Base-by-base conservation (phyloP, 306 rosid species). In the Hylodesmum podocarpum region DNA sequence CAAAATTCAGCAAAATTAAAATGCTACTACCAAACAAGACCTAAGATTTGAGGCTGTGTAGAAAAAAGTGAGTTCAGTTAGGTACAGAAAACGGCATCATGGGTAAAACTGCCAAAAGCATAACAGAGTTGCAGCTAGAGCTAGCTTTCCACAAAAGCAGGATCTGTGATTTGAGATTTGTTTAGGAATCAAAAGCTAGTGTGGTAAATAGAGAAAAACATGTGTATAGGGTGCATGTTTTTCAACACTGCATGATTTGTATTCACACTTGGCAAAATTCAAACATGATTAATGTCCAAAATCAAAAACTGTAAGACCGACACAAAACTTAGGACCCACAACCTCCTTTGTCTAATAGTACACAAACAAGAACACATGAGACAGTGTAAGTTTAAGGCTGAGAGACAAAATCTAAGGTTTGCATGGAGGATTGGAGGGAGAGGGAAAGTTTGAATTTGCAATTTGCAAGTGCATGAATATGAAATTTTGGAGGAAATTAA, bases 311-410 rank as follows among this genome's bases (percentile, higher is more conserved):
- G 37, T 55, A 43, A 19, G 49, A 63, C 54, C 69, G 41, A 80
- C 80, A 85, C 67, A 74, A 67, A 72, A 28, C 21, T 46, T 22
- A 65, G 82, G 86, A 77, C 83, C 84, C 87, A 59, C 83, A 64
- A 40, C 9, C 47, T 66, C 36, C 1, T n/a, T 66, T 43, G 40
- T 13, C 47, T 69, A 63, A 59, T 57, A 41, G 28, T 39, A 59
- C 33, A 33, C 6, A 21, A 19, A 68, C 36, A 43, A 58, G 41
- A 33, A 37, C 51, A 24, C 18, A 33, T 2, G 13, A 14, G 39
- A 57, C 49, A 62, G 39, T 59, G 54, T 3, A 55, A 64, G 63
- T 21, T 37, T 10, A 37, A 70, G 24, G 1, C 3, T 58, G 64
- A 63, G 72, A 14, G 65, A 25, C 39, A 47, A 49, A 37, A 34